Evolutionary conservation across 495 filamentous ascomycete species (phyloP).

Genomic region (Aspergillus leporis): DNA sequence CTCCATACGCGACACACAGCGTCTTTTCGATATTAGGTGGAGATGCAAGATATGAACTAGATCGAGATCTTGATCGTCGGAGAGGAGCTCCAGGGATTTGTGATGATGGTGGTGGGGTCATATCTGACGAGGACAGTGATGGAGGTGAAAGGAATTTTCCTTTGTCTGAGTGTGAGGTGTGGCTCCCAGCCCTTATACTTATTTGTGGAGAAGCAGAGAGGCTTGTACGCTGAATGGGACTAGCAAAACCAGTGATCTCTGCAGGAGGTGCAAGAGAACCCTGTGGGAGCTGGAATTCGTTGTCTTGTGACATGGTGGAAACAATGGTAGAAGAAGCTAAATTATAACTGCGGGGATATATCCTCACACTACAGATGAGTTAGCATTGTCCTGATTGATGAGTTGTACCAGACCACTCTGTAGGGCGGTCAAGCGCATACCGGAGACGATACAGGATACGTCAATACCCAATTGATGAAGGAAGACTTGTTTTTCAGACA

Average conservation of each 20-base stretch:
- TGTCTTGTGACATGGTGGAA: slow-evolving; percentile 40
- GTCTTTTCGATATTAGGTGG: slow-evolving; percentile 59
- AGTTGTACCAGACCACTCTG: slow-evolving; percentile 16
- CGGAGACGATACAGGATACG: slow-evolving; percentile 17
- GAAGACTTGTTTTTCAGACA: not conserved
- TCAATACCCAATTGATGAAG: not conserved
- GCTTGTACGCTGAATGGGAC: slow-evolving; percentile 35
- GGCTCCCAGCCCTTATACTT: slow-evolving; percentile 28
- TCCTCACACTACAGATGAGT: slow-evolving; percentile 26
- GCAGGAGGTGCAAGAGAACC: slow-evolving; percentile 41
- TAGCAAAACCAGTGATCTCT: slow-evolving; percentile 41
- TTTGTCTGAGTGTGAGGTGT: slow-evolving; percentile 34
- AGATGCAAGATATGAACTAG: slow-evolving; percentile 52
- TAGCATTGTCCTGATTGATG: slow-evolving; percentile 7
- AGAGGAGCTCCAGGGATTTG: slow-evolving; percentile 54
- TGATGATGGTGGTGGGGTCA: slow-evolving; percentile 77
- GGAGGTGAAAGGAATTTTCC: slow-evolving; percentile 40
- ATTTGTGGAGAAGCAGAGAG: slow-evolving; percentile 46
- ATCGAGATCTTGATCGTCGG: slow-evolving; percentile 39
- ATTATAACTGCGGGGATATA: slow-evolving; percentile 23
- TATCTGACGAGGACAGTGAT: slow-evolving; percentile 45
- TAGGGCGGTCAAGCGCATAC: slow-evolving; percentile 33
- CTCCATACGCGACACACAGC: slow-evolving; percentile 49
- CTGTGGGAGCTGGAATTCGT: slow-evolving; percentile 30
- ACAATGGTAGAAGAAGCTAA: slow-evolving; percentile 9